A percentile compares a stretch with the other conserved stretches of the same genome.
Conservation (phyloP, 352 stramenopile genomes). For the Globisporangium emineosum region DNA sequence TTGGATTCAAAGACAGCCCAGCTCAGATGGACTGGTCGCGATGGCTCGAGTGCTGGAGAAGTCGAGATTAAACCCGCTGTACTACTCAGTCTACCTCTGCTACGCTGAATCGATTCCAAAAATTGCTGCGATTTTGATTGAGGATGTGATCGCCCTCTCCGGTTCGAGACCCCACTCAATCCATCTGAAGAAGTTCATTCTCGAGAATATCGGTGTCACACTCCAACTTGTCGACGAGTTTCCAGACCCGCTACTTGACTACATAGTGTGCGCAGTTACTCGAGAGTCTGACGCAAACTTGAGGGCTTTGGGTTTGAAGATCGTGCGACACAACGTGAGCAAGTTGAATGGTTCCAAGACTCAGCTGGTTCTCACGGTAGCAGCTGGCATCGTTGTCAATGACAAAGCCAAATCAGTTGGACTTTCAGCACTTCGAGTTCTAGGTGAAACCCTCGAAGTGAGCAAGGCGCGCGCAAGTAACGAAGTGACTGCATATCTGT, state of each 20-base stretch:
- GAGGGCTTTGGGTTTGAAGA: neutral
- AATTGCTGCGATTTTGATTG: neutral
- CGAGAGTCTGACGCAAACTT: neutral
- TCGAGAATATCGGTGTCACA: neutral
- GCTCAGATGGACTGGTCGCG: neutral
- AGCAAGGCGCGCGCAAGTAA: neutral
- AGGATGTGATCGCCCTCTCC: neutral
- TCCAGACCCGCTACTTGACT: neutral
- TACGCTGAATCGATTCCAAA: neutral
- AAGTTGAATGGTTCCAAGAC: neutral
- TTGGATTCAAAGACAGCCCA: neutral
- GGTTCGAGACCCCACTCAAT: neutral
- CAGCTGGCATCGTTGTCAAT: neutral
- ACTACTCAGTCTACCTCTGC: neutral
- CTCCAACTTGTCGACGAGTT: neutral
- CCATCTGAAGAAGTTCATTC: neutral
- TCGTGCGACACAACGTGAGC: neutral
- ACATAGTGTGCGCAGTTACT: neutral
- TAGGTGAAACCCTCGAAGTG: neutral
- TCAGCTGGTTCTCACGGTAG: neutral
- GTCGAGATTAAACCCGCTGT: neutral
- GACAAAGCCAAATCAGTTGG: neutral
- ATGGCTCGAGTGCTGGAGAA: neutral
- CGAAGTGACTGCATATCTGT: neutral
- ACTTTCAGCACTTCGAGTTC: neutral